phyloP scores from a whole-genome alignment of 257 asterid genomes.

The Solanum ossicruentum region DNA sequence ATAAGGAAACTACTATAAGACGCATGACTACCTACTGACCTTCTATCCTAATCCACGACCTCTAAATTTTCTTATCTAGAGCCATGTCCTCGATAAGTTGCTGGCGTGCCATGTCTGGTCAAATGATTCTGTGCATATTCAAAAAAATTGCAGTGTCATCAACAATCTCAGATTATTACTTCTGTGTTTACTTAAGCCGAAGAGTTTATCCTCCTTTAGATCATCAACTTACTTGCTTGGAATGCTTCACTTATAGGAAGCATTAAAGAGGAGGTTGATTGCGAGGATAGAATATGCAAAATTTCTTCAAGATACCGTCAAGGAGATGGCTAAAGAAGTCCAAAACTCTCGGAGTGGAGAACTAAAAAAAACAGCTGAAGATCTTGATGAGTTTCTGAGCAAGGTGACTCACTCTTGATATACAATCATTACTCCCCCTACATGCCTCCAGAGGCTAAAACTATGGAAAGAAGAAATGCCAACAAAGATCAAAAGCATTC shows the following conservation, averaged over 20 bases:
- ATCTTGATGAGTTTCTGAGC: constrained; percentile 67
- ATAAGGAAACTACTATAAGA: not conserved
- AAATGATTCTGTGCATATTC: not conserved
- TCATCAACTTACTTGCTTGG: not conserved
- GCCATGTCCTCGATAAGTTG: not conserved
- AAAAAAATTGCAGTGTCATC: not conserved
- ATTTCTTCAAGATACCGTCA: constrained; percentile 79
- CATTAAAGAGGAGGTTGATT: constrained; percentile 56
- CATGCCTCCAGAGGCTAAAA: not conserved
- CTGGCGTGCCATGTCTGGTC: not conserved
- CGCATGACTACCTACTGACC: not conserved
- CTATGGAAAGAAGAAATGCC: not conserved
- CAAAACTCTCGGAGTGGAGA: constrained; percentile 77
- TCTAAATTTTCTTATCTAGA: not conserved
- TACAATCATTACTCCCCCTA: not conserved
- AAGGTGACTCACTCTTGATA: constrained; percentile 29
- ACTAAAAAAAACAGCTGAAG: constrained; percentile 77
- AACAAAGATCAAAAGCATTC: constrained; percentile 1
- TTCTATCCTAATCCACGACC: not conserved
- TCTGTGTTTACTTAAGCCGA: not conserved
- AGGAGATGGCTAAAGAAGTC: constrained; percentile 89
- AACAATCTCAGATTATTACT: not conserved
- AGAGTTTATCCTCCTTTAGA: not conserved
- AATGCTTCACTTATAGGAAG: constrained; percentile 44
- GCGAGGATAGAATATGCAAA: constrained; percentile 81